phyloP scores from a whole-genome alignment of 345 rosid species.

The Linum trigynum region DNA sequence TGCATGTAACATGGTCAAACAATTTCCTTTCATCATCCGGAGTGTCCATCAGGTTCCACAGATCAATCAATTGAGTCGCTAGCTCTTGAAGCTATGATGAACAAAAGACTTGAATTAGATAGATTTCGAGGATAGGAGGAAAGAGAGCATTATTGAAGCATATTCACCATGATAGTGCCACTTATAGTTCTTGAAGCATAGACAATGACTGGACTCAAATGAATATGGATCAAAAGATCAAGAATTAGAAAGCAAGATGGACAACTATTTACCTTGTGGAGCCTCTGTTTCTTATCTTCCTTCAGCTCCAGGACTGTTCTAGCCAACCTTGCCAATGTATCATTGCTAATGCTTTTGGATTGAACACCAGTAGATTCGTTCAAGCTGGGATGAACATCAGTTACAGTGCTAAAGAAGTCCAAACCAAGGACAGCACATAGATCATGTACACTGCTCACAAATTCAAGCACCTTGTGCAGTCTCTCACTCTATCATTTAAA shows the following conservation, averaged over 20 bases:
- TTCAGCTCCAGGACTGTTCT: slow-evolving; percentile 63
- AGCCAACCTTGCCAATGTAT: slow-evolving; percentile 67
- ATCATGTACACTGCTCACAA: slow-evolving; percentile 91
- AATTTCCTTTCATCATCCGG: slow-evolving; percentile 72
- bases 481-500: slow-evolving; percentile 60
- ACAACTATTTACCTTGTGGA: slow-evolving; percentile 45
- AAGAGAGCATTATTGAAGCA: background rate
- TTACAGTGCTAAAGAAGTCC: slow-evolving; percentile 73
- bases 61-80: slow-evolving; percentile 70
- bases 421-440: slow-evolving; percentile 82
- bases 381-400: slow-evolving; percentile 94
- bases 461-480: slow-evolving; percentile 79
- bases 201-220: background rate
- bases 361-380: slow-evolving; percentile 54
- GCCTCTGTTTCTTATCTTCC: slow-evolving; percentile 86
- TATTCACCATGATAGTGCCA: background rate
- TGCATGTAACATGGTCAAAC: slow-evolving; percentile 81
- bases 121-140: background rate
- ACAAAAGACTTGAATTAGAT: background rate
- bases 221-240: background rate
- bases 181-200: background rate
- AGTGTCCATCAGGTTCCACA: slow-evolving; percentile 98
- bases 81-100: slow-evolving; percentile 82
- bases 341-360: slow-evolving; percentile 90
- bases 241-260: background rate